Evolutionary conservation across 768 basidiomycete species (phyloP), one percentile per base, ranked within the genome.

Genomic region (Termitomyces sp.): DNA sequence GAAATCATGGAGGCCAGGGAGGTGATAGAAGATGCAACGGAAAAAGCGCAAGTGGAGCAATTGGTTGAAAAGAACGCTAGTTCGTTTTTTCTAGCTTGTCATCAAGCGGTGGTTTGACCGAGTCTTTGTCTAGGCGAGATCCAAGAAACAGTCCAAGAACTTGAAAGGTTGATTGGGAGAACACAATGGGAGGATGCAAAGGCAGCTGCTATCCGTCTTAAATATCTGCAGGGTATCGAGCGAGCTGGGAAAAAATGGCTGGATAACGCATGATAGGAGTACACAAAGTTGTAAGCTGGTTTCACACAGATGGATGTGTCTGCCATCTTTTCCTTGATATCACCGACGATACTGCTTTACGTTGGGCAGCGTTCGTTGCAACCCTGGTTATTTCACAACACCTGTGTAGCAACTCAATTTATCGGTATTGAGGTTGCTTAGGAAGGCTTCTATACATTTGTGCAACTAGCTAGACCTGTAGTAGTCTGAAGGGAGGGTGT

Each of bases 1-100:
- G 82, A 89, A 59, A 80, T 96, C 38, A 85, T 97, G 82, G 85
- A 91, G 59, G 79, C 76, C 7, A 72, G 92, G 45, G 93, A 95
- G 68, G 78, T 77, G 31, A 78, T 97, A 35, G 91, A 94, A 54
- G 80, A 80, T 4, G 82, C 86, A 2, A 70, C 71, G 3, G 76
- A 78, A 20, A 61, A 64, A 39, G 73, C 74, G 2, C 76, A 78
- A 12, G 78, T 92, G 3, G 72, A 76, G n/a, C 52, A 56, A 7
- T 68, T 95, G 22, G 65, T 75, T 43, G 70, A 74, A 16, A 71
- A 74, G 15, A 94, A 89, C 66, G 91, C 72, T 47, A 29, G 74
- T 70, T 31, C 20, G 25, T 33, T 38, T 32, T 47, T 22, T 41
- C 10, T 15, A 32, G 18, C 48, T 45, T 23, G 35, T 42, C 32